phyloP scores from a whole-genome alignment of 306 rosid species.

The Macrotyloma uniflorum region DNA sequence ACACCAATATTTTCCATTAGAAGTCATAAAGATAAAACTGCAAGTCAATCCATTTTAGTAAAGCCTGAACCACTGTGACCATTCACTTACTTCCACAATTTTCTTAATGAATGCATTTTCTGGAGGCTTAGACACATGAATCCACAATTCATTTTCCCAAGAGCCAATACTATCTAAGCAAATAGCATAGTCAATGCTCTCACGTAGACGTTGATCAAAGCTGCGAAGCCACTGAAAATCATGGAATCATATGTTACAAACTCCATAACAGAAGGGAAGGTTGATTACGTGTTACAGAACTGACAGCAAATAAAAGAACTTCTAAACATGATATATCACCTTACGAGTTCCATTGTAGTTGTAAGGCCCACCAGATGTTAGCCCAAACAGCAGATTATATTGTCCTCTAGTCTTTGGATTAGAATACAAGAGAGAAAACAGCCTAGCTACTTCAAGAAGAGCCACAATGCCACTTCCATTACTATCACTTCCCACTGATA shows the following conservation, averaged over 20 bases:
- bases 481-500: constrained; percentile 98
- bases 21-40: constrained; percentile 29
- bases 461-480: constrained; percentile 97
- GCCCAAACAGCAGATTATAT: constrained; percentile 92
- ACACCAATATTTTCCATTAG: constrained; percentile 42
- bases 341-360: constrained; percentile 97
- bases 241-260: constrained; percentile 31
- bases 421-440: constrained; percentile 90
- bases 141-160: constrained; percentile 90
- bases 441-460: constrained; percentile 96
- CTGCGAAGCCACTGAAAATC: constrained; percentile 91
- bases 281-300: background rate
- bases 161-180: constrained; percentile 94
- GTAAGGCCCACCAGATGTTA: constrained; percentile 97
- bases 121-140: constrained; percentile 98
- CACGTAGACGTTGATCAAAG: constrained; percentile 93
- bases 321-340: constrained; percentile 55
- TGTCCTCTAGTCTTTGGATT: constrained; percentile 96
- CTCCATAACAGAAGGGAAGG: constrained; percentile 17
- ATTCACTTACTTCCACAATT: constrained; percentile 76
- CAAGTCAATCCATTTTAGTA: constrained; percentile 21
- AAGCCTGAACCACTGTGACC: constrained; percentile 2
- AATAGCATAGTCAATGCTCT: constrained; percentile 92
- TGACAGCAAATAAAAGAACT: constrained; percentile 18
- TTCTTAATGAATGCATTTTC: constrained; percentile 90